Base-by-base conservation (phyloP, 306 rosid genomes). In the Dryas drummondii region DNA sequence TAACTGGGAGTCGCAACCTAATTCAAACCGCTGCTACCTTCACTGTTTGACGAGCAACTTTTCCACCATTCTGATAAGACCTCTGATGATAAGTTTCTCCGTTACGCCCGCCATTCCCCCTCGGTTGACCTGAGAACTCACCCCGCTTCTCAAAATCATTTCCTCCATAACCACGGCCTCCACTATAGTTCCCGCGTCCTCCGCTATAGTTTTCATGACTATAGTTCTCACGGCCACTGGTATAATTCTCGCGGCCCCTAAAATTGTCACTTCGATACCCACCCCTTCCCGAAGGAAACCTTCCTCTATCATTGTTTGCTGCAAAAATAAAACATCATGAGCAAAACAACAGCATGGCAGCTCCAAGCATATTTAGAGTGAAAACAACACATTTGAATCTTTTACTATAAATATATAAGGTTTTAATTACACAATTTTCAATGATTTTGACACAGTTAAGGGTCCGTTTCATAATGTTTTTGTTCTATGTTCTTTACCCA, bases 241-340 rank as follows among this genome's bases (percentile, higher is more conserved):
- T 58, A n/a, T 74, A 79, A 47, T 76, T 81, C 7, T 67, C 86
- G 10, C 92, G 97, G 50, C 82, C 79, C 82, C 93, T 79, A 55
- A 79, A 92, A 61, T 66, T 82, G 45, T 90, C 97, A 69, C 86
- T 89, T 26, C 89, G 82, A 72, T 52, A 85, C 32, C 93, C 93
- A 44, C 89, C 85, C 16, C 91, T 80, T 15, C 97, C 97, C 4
- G 89, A 87, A 65, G 89, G 50, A 71, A 79, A 84, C 68, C 82
- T 78, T 32, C 59, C 89, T 68, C 88, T 79, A 37, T 92, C 91
- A 71, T 82, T 88, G 70, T 84, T 88, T 17, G 96, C 96, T 92
- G 91, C 84, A 84, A 63, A 5, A 49, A 75, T 55, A 14, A 75
- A 22, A 42, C 3, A 57, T 45, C 6, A 22, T 56, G 26, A 7